These are phyloP conservation scores for Clavispora vitiphila DNA, from an alignment of 805 yeast genomes.

Conservation along the genomic window DNA sequence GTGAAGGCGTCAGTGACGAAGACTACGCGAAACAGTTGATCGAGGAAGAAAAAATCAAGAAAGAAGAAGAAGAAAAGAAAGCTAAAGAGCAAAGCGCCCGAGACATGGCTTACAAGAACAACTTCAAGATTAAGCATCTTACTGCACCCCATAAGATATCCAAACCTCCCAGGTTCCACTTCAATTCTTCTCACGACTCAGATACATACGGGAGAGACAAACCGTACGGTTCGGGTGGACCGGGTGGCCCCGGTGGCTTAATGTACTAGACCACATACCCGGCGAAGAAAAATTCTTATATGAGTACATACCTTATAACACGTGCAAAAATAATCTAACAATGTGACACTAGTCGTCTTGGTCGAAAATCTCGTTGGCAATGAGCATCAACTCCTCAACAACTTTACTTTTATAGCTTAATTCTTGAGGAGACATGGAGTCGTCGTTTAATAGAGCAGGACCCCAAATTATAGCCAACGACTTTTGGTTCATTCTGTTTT, in stretches of 20 bases:
- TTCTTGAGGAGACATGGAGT: constrained; percentile 61
- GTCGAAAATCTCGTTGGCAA: constrained; percentile 72
- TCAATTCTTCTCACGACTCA: constrained; percentile 5
- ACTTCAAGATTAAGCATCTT: constrained; percentile 24
- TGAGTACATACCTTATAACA: background rate
- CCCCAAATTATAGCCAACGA: constrained; percentile 94
- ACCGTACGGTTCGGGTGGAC: background rate
- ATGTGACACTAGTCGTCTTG: constrained; percentile 22
- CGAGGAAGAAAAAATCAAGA: constrained; percentile 17
- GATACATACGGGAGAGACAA: constrained; percentile 3
- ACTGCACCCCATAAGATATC: constrained; percentile 21
- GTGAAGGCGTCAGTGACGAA: constrained; percentile 35
- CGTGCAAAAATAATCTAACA: background rate
- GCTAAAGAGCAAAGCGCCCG: constrained; percentile 13
- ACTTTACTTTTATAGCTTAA: constrained; percentile 71
- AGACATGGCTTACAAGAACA: constrained; percentile 23
- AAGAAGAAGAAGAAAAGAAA: constrained; percentile 11
- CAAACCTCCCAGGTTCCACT: constrained; percentile 34
- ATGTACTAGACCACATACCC: background rate
- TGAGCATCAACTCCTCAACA: constrained; percentile 76
- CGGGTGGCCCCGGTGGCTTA: constrained; percentile 2
- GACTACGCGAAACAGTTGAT: constrained; percentile 28
- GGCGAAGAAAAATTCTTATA: background rate
- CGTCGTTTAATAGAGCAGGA: constrained; percentile 72
- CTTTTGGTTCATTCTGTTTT: constrained; percentile 77